Conservation (phyloP, 306 rosid genomes). For the Styphnolobium japonicum region DNA sequence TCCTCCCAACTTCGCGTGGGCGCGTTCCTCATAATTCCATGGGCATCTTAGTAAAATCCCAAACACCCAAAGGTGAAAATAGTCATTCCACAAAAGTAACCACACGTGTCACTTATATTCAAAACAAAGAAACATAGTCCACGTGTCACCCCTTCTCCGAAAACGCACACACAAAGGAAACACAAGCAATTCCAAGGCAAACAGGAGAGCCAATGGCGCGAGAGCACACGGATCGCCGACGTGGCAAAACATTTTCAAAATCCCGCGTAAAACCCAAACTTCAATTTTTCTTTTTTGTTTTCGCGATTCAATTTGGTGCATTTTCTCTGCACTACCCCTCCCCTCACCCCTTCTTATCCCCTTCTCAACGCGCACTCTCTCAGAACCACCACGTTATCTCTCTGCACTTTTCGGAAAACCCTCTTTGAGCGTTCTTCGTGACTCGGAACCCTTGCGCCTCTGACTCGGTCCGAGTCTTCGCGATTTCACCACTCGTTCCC, state of each 20-base stretch:
- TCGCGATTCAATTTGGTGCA: slow-evolving; percentile 24
- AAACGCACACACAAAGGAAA: slow-evolving; percentile 62
- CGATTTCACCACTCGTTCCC: background rate
- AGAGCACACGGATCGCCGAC: slow-evolving; percentile 56
- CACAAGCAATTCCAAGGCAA: slow-evolving; percentile 32
- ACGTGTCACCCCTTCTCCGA: slow-evolving; percentile 28
- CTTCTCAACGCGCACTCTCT: slow-evolving; percentile 13
- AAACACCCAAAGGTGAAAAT: background rate
- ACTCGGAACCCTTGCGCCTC: slow-evolving; percentile 21
- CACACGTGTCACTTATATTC: slow-evolving; percentile 8
- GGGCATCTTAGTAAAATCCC: background rate
- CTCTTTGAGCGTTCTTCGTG: background rate
- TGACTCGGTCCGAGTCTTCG: slow-evolving; percentile 17
- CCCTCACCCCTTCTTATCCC: slow-evolving; percentile 49
- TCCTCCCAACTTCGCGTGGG: slow-evolving; percentile 13
- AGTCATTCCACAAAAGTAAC: background rate
- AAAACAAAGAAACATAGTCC: background rate
- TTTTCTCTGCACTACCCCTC: slow-evolving; percentile 33
- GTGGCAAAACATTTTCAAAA: slow-evolving; percentile 50
- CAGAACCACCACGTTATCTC: background rate
- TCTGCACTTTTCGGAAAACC: background rate
- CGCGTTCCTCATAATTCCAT: slow-evolving; percentile 13
- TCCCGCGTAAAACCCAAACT: slow-evolving; percentile 92
- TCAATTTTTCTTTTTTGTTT: slow-evolving; percentile 44
- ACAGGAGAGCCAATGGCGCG: background rate